These are phyloP conservation scores for Aspergillus oerlinghausenensis DNA, from an alignment of 2,329 filamentous ascomycete species.

Conservation along the genomic window DNA sequence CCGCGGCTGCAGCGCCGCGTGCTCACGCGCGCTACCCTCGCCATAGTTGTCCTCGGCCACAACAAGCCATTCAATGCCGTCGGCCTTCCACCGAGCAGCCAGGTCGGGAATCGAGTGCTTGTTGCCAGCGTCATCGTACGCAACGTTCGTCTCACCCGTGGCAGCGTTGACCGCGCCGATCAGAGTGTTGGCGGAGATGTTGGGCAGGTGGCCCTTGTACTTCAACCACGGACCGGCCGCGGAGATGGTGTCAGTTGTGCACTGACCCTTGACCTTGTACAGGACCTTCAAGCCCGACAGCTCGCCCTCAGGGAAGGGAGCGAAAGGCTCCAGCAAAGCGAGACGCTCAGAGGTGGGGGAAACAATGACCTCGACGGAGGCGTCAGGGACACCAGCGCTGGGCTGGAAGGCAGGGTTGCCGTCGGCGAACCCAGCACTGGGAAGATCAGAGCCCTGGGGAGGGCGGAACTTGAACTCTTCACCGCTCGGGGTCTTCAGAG, in stretches of 20 bases:
- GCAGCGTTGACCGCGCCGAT: conserved; percentile 91
- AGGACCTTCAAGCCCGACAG: conserved; percentile 76
- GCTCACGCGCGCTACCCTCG: conserved; percentile 82
- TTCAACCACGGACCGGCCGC: conserved; percentile 96
- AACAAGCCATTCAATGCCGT: conserved; percentile 78
- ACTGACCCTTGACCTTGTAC: conserved; percentile 95
- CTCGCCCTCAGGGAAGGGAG: conserved; percentile 72
- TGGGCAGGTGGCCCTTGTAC: conserved; percentile 98
- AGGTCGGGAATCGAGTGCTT: conserved; percentile 80
- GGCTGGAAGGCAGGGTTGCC: conserved; percentile 73
- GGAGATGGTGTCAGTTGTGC: conserved; percentile 98
- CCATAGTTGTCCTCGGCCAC: conserved; percentile 98
- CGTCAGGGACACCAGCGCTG: conserved; percentile 65
- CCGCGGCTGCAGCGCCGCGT: conserved; percentile 84
- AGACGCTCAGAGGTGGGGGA: conserved; percentile 85
- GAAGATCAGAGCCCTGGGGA: conserved; percentile 58
- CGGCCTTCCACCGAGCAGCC: conserved; percentile 73
- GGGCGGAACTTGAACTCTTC: conserved; percentile 79
- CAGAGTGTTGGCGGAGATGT: conserved; percentile 95
- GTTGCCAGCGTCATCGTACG: conserved; percentile 78
- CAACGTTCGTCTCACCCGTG: conserved; percentile 86
- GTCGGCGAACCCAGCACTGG: conserved; percentile 70
- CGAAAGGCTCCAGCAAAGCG: conserved; percentile 85
- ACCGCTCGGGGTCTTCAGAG: conserved; percentile 73
- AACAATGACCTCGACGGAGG: conserved; percentile 68